A percentile compares a stretch with the other conserved stretches of the same genome.
phyloP scores from a whole-genome alignment of 371 early-diverging fungal species.

The Mucor indicus region DNA sequence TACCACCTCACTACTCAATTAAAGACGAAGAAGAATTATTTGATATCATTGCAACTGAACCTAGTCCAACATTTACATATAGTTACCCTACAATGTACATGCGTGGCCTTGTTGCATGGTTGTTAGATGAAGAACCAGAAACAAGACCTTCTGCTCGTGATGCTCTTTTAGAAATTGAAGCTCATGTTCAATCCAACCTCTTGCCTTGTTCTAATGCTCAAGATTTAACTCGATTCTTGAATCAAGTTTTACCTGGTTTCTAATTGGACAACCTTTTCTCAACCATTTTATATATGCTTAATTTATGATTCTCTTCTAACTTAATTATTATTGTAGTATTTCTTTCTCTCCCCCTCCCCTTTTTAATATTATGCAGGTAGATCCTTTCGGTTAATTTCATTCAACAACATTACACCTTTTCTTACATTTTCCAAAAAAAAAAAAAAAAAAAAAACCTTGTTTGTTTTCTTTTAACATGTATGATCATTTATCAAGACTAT shows the following conservation, averaged over 20 bases:
- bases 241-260: slow-evolving; percentile 33
- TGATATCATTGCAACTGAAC: slow-evolving; percentile 40
- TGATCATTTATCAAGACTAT: too few species aligned
- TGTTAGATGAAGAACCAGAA: slow-evolving; percentile 37
- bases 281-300: too few species aligned
- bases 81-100: slow-evolving; percentile 48
- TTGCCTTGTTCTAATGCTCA: slow-evolving; percentile 31
- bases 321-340: too few species aligned
- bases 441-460: too few species aligned
- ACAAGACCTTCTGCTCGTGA: slow-evolving; percentile 42
- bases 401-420: too few species aligned
- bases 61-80: slow-evolving; percentile 45
- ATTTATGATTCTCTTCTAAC: too few species aligned
- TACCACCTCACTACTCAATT: slow-evolving; percentile 44
- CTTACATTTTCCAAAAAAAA: too few species aligned
- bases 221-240: slow-evolving; percentile 38
- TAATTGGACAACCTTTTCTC: too few species aligned
- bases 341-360: too few species aligned
- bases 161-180: slow-evolving; percentile 41
- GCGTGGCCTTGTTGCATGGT: slow-evolving; percentile 48
- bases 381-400: background rate
- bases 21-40: slow-evolving; percentile 42
- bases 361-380: too few species aligned
- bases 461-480: too few species aligned
- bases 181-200: slow-evolving; percentile 38